These are phyloP conservation scores for Emydomyces testavorans DNA, from an alignment of 2,329 filamentous ascomycete genomes.

Conservation along the genomic window DNA sequence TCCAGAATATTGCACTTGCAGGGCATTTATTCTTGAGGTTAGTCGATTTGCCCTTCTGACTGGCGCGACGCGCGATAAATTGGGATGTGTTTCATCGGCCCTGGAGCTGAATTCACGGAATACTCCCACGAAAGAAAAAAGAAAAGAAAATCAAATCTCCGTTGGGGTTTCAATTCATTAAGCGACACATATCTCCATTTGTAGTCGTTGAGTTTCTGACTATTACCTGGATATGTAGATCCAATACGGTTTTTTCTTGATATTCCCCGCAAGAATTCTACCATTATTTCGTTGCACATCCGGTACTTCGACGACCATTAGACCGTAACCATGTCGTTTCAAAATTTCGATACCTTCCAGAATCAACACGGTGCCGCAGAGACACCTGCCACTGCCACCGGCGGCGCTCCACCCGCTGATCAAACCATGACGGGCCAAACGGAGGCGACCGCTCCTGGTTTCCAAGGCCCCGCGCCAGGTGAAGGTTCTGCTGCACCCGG, in stretches of 20 bases:
- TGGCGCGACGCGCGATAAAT: constrained; percentile 17
- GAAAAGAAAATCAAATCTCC: not conserved
- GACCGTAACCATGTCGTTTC: constrained; percentile 49
- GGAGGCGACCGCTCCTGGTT: constrained; percentile 43
- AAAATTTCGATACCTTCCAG: constrained; percentile 53
- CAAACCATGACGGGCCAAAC: constrained; percentile 47
- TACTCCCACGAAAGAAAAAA: not conserved
- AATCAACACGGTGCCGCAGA: constrained; percentile 48
- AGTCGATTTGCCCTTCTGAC: constrained; percentile 14
- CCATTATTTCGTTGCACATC: constrained; percentile 5
- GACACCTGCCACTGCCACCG: constrained; percentile 39
- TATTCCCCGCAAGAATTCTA: not conserved
- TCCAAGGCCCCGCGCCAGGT: constrained; percentile 39
- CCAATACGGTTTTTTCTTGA: not conserved
- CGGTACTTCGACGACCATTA: constrained; percentile 3
- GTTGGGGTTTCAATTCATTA: not conserved
- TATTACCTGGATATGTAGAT: not conserved
- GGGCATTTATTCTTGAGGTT: constrained; percentile 13
- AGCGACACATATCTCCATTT: not conserved
- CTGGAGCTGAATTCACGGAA: constrained; percentile 3
- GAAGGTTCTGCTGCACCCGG: constrained; percentile 33
- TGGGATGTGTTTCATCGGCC: constrained; percentile 10
- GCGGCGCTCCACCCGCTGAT: constrained; percentile 40
- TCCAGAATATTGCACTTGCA: constrained; percentile 18
- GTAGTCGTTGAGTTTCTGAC: not conserved